Evolutionary conservation across 768 basidiomycete genomes (phyloP).

Genomic region (Phaffia australis): DNA sequence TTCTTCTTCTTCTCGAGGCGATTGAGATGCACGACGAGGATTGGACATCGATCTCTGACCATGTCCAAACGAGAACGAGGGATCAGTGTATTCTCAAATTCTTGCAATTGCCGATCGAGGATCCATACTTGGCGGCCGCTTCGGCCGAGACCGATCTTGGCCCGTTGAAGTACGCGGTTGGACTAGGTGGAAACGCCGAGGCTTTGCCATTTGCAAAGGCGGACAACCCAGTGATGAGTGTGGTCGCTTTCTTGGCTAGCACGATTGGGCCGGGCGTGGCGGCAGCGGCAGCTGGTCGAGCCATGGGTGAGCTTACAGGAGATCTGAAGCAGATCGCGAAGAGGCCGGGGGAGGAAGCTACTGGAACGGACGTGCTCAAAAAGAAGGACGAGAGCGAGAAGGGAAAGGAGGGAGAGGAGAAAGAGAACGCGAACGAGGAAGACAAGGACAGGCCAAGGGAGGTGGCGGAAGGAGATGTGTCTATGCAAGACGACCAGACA

Average conservation of each 20-base stretch:
- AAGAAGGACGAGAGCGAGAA: neutral
- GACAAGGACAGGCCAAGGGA: conserved; percentile 36
- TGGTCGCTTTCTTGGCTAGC: conserved; percentile 82
- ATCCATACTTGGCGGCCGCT: conserved; percentile 54
- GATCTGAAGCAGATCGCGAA: conserved; percentile 41
- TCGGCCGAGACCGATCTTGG: conserved; percentile 53
- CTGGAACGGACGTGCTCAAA: neutral
- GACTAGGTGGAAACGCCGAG: conserved; percentile 16
- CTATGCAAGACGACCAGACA: conserved; percentile 47
- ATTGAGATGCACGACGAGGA: conserved; percentile 98
- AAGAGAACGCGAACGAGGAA: conserved; percentile 35
- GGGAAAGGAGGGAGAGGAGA: conserved; percentile 26
- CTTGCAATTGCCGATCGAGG: conserved; percentile 91
- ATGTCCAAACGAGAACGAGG: conserved; percentile 70
- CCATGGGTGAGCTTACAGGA: conserved; percentile 67
- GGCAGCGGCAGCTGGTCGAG: conserved; percentile 84
- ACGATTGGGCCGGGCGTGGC: conserved; percentile 84
- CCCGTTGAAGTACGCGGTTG: conserved; percentile 53
- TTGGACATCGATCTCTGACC: conserved; percentile 84
- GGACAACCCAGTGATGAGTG: conserved; percentile 97
- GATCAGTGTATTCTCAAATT: conserved; percentile 95
- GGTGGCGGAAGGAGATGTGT: conserved; percentile 33
- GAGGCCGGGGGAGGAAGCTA: conserved; percentile 19
- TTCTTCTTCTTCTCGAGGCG: conserved; percentile 78
- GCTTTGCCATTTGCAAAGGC: conserved; percentile 82